These are phyloP conservation scores for Ophiostoma australiae DNA, from an alignment of 2,329 filamentous ascomycete species.

Conservation along the genomic window DNA sequence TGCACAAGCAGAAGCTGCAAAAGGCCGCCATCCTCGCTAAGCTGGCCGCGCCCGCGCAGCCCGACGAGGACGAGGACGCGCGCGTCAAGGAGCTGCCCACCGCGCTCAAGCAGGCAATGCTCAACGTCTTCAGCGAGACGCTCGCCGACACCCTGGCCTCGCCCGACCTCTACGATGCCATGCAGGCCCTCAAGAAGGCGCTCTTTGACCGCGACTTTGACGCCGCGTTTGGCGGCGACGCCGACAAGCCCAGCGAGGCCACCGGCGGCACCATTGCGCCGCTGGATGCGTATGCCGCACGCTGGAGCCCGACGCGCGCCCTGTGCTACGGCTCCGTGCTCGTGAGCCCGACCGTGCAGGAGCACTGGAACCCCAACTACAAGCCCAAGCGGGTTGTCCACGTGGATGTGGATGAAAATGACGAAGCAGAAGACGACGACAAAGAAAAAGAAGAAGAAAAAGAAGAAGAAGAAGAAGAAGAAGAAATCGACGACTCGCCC, in stretches of 20 bases:
- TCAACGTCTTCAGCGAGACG: constrained; percentile 66
- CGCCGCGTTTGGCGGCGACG: constrained; percentile 58
- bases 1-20: not conserved
- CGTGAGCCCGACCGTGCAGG: constrained; percentile 28
- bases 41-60: not conserved
- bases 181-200: constrained; percentile 81
- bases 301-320: constrained; percentile 86
- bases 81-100: not conserved
- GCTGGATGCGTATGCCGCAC: constrained; percentile 75
- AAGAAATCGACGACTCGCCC: not conserved
- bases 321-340: constrained; percentile 70
- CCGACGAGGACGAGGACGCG: not conserved
- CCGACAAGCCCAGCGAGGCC: not conserved
- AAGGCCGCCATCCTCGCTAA: constrained; percentile 11
- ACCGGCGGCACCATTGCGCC: constrained; percentile 31
- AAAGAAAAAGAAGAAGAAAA: not conserved
- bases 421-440: not conserved
- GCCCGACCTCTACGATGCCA: constrained; percentile 46
- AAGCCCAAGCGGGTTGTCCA: not conserved
- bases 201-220: constrained; percentile 82
- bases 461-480: not conserved
- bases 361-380: constrained; percentile 18
- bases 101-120: constrained; percentile 37
- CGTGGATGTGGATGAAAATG: not conserved
- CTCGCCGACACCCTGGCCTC: constrained; percentile 51